Evolutionary conservation across 768 basidiomycete genomes (phyloP), one percentile per base, ranked within the genome.

Genomic region (Panellus pusillus): DNA sequence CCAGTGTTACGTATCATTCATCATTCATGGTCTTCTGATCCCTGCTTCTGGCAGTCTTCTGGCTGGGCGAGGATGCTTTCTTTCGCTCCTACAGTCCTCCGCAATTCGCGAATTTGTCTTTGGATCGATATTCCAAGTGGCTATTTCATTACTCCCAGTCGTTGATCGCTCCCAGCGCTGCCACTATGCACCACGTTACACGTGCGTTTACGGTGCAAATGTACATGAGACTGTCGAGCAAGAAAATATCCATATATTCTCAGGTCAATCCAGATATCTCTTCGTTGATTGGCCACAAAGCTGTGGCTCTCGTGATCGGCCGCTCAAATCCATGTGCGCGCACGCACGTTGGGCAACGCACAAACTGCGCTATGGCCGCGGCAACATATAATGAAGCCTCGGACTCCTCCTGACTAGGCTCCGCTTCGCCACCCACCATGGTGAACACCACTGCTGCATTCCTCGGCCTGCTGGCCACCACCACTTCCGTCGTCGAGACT

Each of bases 391-490:
- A 27, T 28, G 12, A 9, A 19, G 27, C 15, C 11, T n/a, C 39
- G 40, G 44, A 40, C 6, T 40, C n/a, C n/a, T 32, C 31, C 31
- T 32, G 7, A 13, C 31, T 32, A 7, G 7, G 32, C 32, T 7
- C 32, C 32, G 15, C 28, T 17, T 44, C 36, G 13, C n/a, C 43
- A n/a, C 29, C 39, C 28, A 60, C 59, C 58, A 62, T 59, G 57
- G 54, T 58, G 27, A 62, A 60, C 24, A 38, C 51, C 15, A 62
- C 59, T 9, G 44, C 53, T 27, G 58, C 57, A 44, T 44, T 59
- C 6, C 53, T 62, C 5, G 50, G 54, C 44, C 54, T 62, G 7
- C 37, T 52, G 37, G 57, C 61, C 15, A 62, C 61, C 8, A 18
- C 57, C 27, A 50, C 58, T 24, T 55, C 50, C 54, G 37, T 55